phyloP scores from a whole-genome alignment of 2,329 filamentous ascomycete species.

The Claviceps africana region DNA sequence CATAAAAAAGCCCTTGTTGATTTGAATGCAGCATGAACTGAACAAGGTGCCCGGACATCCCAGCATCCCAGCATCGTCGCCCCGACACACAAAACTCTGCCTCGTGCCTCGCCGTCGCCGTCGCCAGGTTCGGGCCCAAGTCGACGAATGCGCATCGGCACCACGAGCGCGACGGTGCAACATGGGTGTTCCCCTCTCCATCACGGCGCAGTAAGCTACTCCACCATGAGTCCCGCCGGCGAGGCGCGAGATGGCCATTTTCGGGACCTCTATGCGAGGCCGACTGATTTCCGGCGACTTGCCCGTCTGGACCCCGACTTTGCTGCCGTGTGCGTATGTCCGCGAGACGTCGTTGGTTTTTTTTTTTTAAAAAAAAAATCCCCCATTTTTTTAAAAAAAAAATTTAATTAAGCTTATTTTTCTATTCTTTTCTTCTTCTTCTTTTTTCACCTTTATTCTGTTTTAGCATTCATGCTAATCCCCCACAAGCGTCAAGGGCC shows the following conservation, averaged over 20 bases:
- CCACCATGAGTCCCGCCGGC: neutral
- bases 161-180: neutral
- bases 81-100: neutral
- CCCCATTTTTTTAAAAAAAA: neutral
- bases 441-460: neutral
- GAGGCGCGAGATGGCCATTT: conserved; percentile 18
- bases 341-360: too few relatives aligned
- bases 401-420: neutral
- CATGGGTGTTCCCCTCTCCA: neutral
- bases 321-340: conserved; percentile 22
- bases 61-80: too few relatives aligned
- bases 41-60: too few relatives aligned
- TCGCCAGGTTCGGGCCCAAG: neutral
- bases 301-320: conserved; percentile 28
- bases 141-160: neutral
- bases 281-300: conserved; percentile 30
- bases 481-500: conserved; percentile 14
- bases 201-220: neutral
- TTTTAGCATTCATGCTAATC: neutral
- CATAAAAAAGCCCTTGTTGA: neutral
- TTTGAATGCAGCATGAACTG: too few relatives aligned
- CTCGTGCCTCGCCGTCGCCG: neutral
- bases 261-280: conserved; percentile 24
- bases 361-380: too few relatives aligned
- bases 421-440: neutral